Evolutionary conservation across 352 stramenopile genomes (phyloP).

Genomic region (Phytopythium chamaehyphon): DNA sequence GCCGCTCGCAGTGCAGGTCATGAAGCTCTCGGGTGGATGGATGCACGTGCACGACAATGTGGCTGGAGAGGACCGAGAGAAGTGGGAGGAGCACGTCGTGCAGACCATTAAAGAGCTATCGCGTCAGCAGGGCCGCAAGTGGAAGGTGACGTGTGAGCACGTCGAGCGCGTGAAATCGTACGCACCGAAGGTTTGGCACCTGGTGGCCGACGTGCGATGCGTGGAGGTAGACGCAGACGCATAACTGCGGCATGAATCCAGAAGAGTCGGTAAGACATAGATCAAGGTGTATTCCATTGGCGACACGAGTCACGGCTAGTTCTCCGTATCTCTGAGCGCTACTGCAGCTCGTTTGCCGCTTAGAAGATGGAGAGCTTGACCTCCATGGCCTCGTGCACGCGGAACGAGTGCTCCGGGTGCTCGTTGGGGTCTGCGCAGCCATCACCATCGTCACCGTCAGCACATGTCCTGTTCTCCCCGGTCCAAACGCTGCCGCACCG

Average conservation of each 20-base stretch:
- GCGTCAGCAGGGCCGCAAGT: constrained; percentile 40
- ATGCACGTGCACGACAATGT: constrained; percentile 97
- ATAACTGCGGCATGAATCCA: not conserved
- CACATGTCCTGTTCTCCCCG: not conserved
- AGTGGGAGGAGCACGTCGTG: constrained; percentile 71
- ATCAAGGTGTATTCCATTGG: no score
- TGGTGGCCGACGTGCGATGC: constrained; percentile 84
- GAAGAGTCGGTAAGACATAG: no score
- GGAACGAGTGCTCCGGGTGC: constrained; percentile 75
- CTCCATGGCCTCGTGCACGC: constrained; percentile 86
- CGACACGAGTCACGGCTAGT: no score
- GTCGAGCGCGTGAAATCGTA: constrained; percentile 92
- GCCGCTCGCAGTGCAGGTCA: constrained; percentile 87
- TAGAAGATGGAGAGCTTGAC: constrained; percentile 89
- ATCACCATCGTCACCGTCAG: not conserved
- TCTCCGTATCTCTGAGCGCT: not conserved
- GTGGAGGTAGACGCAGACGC: constrained; percentile 1
- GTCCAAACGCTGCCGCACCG: constrained; percentile 24
- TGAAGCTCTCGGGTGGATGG: constrained; percentile 89
- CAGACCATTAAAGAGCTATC: constrained; percentile 46
- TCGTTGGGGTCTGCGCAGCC: constrained; percentile 58
- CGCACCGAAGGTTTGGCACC: constrained; percentile 86
- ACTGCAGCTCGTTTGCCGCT: constrained; percentile 8
- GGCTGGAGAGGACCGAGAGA: constrained; percentile 68
- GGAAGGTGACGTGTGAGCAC: constrained; percentile 78